These are phyloP conservation scores for Pyrus communis DNA, from an alignment of 306 rosid genomes.

Conservation along the genomic window DNA sequence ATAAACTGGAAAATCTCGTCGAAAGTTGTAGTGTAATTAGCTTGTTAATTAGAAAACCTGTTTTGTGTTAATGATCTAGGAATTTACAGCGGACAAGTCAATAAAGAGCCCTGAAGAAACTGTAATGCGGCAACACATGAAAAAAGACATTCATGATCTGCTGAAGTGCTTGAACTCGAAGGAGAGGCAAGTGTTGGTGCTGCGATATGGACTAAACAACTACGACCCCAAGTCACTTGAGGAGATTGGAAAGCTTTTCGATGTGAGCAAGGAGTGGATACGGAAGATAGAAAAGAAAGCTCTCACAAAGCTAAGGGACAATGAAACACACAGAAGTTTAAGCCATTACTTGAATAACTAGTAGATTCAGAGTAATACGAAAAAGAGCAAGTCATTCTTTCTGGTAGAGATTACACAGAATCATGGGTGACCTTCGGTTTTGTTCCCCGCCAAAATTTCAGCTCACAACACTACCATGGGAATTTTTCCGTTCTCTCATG, in stretches of 20 bases:
- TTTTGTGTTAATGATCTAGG: slow-evolving; percentile 36
- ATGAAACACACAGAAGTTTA: slow-evolving; percentile 35
- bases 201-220: slow-evolving; percentile 68
- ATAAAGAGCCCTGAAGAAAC: slow-evolving; percentile 60
- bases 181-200: slow-evolving; percentile 59
- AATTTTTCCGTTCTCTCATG: not conserved
- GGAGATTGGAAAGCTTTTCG: slow-evolving; percentile 57
- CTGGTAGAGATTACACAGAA: not conserved
- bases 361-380: slow-evolving; percentile 21
- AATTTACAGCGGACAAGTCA: slow-evolving; percentile 39
- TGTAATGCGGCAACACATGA: slow-evolving; percentile 60
- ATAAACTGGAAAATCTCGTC: not conserved
- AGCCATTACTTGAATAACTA: slow-evolving; percentile 42
- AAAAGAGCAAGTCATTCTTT: not conserved
- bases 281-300: slow-evolving; percentile 71
- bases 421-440: not conserved
- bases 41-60: slow-evolving; percentile 3
- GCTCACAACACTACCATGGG: not conserved
- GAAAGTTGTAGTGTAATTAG: not conserved
- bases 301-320: slow-evolving; percentile 41
- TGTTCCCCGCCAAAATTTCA: not conserved
- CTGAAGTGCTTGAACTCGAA: slow-evolving; percentile 54
- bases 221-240: slow-evolving; percentile 62
- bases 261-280: slow-evolving; percentile 66
- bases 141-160: slow-evolving; percentile 40